Evolutionary conservation across 148 eudicot genomes (phyloP).

Genomic region (Chenopodium suecicum): DNA sequence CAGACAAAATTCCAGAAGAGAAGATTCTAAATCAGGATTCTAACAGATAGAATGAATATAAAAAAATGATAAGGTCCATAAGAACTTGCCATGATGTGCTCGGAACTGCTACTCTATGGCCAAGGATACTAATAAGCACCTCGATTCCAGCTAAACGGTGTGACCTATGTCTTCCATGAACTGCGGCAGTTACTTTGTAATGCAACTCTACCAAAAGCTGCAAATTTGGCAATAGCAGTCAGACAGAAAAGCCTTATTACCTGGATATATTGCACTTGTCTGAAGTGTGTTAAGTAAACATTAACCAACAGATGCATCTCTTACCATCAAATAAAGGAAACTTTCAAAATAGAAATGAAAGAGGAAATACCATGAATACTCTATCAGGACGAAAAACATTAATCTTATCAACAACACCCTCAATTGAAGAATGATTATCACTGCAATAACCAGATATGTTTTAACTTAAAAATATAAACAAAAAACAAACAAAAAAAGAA

Average conservation of each 20-base stretch:
- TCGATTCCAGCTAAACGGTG: constrained; percentile 83
- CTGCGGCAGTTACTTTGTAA: constrained; percentile 80
- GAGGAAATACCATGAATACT: constrained; percentile 71
- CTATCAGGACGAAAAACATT: constrained; percentile 90
- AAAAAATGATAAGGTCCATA: neutral
- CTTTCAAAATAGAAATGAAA: neutral
- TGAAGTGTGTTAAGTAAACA: neutral
- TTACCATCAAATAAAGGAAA: neutral
- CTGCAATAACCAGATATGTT: constrained; percentile 37
- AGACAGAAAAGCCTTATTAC: constrained; percentile 11
- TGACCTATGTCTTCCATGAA: constrained; percentile 68
- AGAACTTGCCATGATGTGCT: constrained; percentile 78
- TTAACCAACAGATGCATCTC: neutral
- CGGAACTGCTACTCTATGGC: constrained; percentile 68
- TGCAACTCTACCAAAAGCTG: constrained; percentile 92
- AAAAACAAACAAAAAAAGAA: constrained; percentile 8
- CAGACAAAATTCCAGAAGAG: constrained; percentile 11
- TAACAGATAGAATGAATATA: neutral
- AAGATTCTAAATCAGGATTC: neutral
- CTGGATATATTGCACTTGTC: neutral
- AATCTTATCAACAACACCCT: constrained; percentile 76
- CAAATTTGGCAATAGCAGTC: constrained; percentile 20
- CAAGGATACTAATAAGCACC: constrained; percentile 77
- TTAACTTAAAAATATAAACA: neutral
- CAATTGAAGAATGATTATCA: constrained; percentile 44